phyloP scores from a whole-genome alignment of 768 basidiomycete species.

The Saitozyma sp. region DNA sequence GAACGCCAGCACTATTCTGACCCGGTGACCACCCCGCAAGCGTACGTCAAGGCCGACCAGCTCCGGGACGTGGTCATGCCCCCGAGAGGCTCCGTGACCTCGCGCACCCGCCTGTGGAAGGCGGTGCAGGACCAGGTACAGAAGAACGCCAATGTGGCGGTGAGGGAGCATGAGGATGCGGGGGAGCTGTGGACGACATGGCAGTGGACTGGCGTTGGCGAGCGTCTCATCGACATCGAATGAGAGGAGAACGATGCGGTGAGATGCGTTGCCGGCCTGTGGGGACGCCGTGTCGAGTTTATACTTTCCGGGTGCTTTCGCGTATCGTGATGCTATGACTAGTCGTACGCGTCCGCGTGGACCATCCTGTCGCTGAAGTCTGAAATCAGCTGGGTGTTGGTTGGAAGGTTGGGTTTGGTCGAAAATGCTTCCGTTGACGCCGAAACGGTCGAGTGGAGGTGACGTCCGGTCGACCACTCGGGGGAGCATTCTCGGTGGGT shows the following conservation, averaged over 20 bases:
- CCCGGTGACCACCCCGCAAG: slow-evolving; percentile 41
- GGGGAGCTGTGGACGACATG: slow-evolving; percentile 50
- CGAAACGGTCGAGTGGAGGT: too few species aligned
- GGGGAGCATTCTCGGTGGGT: too few species aligned
- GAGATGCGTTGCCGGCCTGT: too few species aligned
- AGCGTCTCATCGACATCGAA: slow-evolving; percentile 3
- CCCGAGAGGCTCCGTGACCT: slow-evolving; percentile 30
- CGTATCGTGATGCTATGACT: too few species aligned
- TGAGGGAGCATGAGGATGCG: slow-evolving; percentile 42
- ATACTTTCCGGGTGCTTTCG: too few species aligned
- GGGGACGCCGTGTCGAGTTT: too few species aligned
- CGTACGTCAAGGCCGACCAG: slow-evolving; percentile 49
- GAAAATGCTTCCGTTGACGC: too few species aligned
- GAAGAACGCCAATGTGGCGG: slow-evolving; percentile 48
- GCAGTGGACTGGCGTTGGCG: slow-evolving; percentile 49
- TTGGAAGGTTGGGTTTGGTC: too few species aligned
- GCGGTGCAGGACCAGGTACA: slow-evolving; percentile 42
- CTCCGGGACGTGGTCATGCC: slow-evolving; percentile 50
- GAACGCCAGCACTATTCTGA: slow-evolving; percentile 50
- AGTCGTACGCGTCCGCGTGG: too few species aligned
- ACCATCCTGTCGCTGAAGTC: too few species aligned
- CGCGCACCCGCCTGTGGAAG: slow-evolving; percentile 38
- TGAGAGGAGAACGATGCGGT: neutral
- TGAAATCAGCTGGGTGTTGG: too few species aligned
- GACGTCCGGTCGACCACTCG: too few species aligned